Evolutionary conservation across 441 rosid genomes (phyloP).

Genomic region (California macrophylla): DNA sequence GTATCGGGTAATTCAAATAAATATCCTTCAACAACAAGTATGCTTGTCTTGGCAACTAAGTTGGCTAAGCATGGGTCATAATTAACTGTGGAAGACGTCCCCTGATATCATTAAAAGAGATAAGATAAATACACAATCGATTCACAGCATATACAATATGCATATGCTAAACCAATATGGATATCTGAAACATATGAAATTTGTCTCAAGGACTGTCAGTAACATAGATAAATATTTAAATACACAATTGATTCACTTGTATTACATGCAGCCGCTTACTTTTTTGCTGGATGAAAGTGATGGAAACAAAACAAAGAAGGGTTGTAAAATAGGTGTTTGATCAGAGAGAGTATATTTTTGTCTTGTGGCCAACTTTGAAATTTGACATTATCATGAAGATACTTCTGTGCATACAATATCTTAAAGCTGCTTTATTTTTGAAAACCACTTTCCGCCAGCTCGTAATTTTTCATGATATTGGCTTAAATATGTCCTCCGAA

Average conservation of each 20-base stretch:
- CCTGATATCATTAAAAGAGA: slow-evolving; percentile 34
- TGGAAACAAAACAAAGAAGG: background rate
- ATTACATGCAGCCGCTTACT: background rate
- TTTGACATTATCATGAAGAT: background rate
- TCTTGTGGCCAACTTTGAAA: background rate
- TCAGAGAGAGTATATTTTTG: background rate
- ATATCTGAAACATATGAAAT: background rate
- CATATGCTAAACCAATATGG: background rate
- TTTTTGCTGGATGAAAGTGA: background rate
- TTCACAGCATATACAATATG: background rate
- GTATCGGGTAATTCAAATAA: slow-evolving; percentile 88
- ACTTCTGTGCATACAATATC: background rate
- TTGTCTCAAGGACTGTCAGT: background rate
- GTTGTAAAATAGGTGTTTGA: background rate
- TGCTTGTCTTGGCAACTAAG: slow-evolving; percentile 57
- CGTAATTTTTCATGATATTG: background rate
- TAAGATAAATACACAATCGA: background rate
- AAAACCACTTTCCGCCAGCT: background rate
- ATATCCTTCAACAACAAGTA: slow-evolving; percentile 87
- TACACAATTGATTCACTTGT: background rate
- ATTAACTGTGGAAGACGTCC: slow-evolving; percentile 69
- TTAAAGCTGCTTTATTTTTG: background rate
- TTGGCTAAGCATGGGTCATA: slow-evolving; percentile 66
- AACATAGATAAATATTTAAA: background rate
- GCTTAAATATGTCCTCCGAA: background rate